These are phyloP conservation scores for Colletotrichum shisoi DNA, from an alignment of 2,329 filamentous ascomycete genomes.

Conservation along the genomic window DNA sequence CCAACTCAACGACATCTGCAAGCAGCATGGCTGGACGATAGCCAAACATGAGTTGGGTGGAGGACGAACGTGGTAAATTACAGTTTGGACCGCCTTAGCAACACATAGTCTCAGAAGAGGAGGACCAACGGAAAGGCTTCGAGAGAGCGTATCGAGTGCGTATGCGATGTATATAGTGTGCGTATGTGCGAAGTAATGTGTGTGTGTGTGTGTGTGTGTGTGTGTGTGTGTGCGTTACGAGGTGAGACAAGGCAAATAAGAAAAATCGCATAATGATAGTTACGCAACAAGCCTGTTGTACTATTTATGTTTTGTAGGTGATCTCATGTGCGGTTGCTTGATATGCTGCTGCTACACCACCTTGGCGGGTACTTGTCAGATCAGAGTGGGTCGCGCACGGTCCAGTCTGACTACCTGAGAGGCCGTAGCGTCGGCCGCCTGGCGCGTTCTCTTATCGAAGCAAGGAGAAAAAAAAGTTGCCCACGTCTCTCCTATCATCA, in stretches of 20 bases:
- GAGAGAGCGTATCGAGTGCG: slow-evolving; percentile 9
- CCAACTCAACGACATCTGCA: slow-evolving; percentile 16
- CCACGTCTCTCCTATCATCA: slow-evolving; percentile 18
- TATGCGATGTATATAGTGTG: slow-evolving; percentile 10
- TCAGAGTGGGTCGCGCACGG: slow-evolving; percentile 13
- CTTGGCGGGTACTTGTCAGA: too few relatives aligned
- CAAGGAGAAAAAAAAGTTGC: slow-evolving; percentile 35
- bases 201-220: slow-evolving; percentile 3
- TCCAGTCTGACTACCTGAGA: slow-evolving; percentile 29
- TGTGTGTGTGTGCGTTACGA: background rate
- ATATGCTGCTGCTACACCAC: background rate
- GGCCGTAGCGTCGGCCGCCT: slow-evolving; percentile 8
- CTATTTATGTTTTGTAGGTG: background rate
- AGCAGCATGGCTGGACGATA: slow-evolving; percentile 32
- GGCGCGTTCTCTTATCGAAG: slow-evolving; percentile 29
- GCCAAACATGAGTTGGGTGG: background rate
- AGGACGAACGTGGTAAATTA: background rate
- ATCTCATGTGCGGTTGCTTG: background rate
- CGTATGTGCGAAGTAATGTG: slow-evolving; percentile 1
- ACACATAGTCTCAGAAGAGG: background rate
- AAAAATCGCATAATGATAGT: slow-evolving; percentile 9
- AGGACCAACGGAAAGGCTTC: background rate
- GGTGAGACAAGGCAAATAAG: background rate
- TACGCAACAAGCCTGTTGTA: background rate
- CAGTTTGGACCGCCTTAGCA: background rate